Conservation (phyloP, 202 grass and related monocot genomes). For the Brachypodium distachyon region DNA sequence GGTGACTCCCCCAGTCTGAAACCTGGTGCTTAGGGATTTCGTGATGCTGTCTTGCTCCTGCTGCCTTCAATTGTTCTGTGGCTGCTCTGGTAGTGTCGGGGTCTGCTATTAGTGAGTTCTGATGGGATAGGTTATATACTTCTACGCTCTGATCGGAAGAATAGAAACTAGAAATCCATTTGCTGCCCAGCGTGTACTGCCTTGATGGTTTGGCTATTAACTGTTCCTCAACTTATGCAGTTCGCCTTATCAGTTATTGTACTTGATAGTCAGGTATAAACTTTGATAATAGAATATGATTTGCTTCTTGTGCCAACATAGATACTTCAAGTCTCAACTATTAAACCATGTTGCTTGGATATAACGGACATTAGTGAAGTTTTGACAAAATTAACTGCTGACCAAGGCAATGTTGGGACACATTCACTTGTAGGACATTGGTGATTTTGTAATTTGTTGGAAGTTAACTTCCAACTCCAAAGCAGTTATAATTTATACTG, state of each 20-base stretch:
- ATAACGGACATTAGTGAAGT: background rate
- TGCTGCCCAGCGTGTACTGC: background rate
- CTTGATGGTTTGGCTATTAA: background rate
- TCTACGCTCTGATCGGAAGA: background rate
- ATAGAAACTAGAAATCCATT: background rate
- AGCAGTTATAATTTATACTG: background rate
- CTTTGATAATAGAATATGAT: background rate
- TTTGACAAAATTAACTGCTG: background rate
- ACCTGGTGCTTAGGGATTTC: background rate
- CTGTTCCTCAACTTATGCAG: background rate
- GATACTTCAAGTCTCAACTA: too few relatives aligned
- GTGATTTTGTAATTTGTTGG: background rate
- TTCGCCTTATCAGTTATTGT: background rate
- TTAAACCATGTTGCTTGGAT: background rate
- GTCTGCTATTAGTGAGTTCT: conserved; percentile 14
- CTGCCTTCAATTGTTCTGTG: background rate
- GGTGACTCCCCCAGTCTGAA: conserved; percentile 27
- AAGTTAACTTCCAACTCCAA: background rate
- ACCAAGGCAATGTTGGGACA: background rate
- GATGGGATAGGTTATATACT: background rate
- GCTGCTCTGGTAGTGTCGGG: background rate
- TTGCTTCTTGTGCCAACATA: background rate
- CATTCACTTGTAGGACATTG: background rate
- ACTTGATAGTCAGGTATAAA: background rate
- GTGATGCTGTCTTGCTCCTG: background rate